Base-by-base conservation (phyloP, 805 yeast genomes). In the Zygoascus bituminiphila region DNA sequence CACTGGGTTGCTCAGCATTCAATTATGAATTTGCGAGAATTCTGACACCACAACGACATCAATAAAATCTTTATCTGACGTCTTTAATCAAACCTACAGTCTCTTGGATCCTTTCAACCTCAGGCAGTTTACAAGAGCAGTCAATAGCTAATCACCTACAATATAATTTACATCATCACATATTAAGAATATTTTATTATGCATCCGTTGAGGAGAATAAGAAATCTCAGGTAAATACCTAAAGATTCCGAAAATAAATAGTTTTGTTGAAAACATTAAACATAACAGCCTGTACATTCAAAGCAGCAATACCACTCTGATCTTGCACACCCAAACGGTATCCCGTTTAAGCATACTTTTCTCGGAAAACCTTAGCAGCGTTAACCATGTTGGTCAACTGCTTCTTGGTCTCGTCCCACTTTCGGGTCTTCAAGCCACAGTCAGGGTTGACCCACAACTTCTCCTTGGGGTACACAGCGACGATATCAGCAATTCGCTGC, bases 391-490 rank as follows among this genome's bases (percentile, higher is more conserved):
- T 86, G 72, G 95, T 86, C 74, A 93, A 83, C 66, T 95, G 88
- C 68, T 82, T 88, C 70, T 76, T 88, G 64, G 91, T 87, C 81
- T 93, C 98, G 63, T 85, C 88, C 98, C 98, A 93, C 64, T 95
- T 96, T 84, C 98, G 89, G 72, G 98, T 93, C 86, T 93, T 93
- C 74, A 93, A 82, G 82, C 98, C 98, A 82, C 98, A 93, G 79
- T 93, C 98, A 68, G 98, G 98, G 94, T 93, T 93, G 70, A 93
- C 95, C 98, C 98, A 93, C 82, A 93, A 86, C 75, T 89, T 91
- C 73, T 86, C 87, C 69, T 93, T 94, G 71, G 97, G 97, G 80
- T 91, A 91, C 54, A 86, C 93, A 78, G 88, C 88, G 74, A 93
- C 77, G 77, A 93, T 89, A 71, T 88, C 93, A 68, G 81, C 81